Evolutionary conservation across 2,329 filamentous ascomycete species (phyloP), one percentile per base, ranked within the genome.

Genomic region (Penicillium vulpinum): DNA sequence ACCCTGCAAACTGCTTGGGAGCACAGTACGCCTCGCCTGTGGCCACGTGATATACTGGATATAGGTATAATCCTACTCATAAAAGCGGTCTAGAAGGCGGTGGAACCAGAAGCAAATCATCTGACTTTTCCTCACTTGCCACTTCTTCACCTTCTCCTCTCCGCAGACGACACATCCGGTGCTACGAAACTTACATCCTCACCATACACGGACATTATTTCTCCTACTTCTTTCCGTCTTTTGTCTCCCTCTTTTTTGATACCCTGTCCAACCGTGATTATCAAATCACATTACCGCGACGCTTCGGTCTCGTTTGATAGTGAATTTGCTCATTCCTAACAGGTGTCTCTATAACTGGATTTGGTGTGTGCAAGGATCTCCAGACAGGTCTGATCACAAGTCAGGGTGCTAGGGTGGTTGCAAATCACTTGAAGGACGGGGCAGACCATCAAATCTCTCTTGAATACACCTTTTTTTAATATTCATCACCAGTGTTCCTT

Each of bases 401-500:
- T 58, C 49, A 60, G 45, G 61, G 56, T 46, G 48, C 36, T 38
- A 39, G 59, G 61, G 55, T 61, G 57, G 60, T 55, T 62, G 46
- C 53, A 46, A 61, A 59, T 49, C 45, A 60, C 36, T 65, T 57
- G 54, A 60, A 61, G 62, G 61, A 65, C 57, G 55, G 57, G 55
- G 54, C 57, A 58, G 43, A 57, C 50, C 48, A 55, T 44, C 40
- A 36, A 41, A 59, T 31, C 43, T 52, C 55, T 59, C 33, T 59
- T 60, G 33, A 48, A 51, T 48, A 46, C 38, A 43, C 47, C 54
- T 54, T 54, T 55, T n/a, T 50, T 56, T 33, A 7, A 56, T 58
- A 28, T 51, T 51, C 57, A 62, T 59, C 60, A 60, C 50, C 63
- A 59, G 56, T 62, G 63, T 63, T 56, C 45, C 40, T 60, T 59